Conservation (phyloP, 2,329 filamentous ascomycete genomes). For the Fusarium caatingaense region DNA sequence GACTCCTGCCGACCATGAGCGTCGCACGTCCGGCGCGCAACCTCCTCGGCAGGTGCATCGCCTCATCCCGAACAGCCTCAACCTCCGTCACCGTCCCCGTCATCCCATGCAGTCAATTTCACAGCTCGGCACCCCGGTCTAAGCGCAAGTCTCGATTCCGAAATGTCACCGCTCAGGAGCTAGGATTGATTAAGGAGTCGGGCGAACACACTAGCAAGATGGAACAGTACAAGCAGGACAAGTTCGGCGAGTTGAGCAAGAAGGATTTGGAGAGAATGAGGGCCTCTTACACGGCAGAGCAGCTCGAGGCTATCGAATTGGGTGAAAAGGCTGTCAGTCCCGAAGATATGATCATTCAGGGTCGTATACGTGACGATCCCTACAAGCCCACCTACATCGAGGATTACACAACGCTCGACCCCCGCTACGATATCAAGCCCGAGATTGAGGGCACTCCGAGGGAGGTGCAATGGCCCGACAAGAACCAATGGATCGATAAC, state of each 20-base stretch:
- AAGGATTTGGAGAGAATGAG: slow-evolving; percentile 72
- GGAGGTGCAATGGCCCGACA: slow-evolving; percentile 67
- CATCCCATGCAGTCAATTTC: slow-evolving; percentile 59
- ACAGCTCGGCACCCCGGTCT: slow-evolving; percentile 61
- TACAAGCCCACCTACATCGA: slow-evolving; percentile 82
- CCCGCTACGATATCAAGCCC: slow-evolving; percentile 78
- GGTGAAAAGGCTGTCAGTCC: slow-evolving; percentile 82
- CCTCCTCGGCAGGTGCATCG: slow-evolving; percentile 63
- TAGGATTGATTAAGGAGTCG: slow-evolving; percentile 59
- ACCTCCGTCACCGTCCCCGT: slow-evolving; percentile 36
- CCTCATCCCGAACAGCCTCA: slow-evolving; percentile 46
- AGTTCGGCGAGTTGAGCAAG: slow-evolving; percentile 73
- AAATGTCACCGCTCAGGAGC: slow-evolving; percentile 63
- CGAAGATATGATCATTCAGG: slow-evolving; percentile 79
- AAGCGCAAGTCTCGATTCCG: slow-evolving; percentile 64
- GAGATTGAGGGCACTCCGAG: slow-evolving; percentile 61
- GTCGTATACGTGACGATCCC: slow-evolving; percentile 76
- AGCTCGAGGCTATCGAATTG: slow-evolving; percentile 83
- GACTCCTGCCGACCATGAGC: slow-evolving; percentile 60
- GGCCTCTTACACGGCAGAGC: slow-evolving; percentile 80
- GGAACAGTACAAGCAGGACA: slow-evolving; percentile 57
- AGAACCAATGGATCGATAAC: slow-evolving; percentile 69
- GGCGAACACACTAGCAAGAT: slow-evolving; percentile 52
- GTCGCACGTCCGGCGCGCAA: slow-evolving; percentile 65
- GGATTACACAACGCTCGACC: slow-evolving; percentile 81